These are phyloP conservation scores for Salvia sclarea DNA, from an alignment of 305 asterid genomes.

Conservation along the genomic window DNA sequence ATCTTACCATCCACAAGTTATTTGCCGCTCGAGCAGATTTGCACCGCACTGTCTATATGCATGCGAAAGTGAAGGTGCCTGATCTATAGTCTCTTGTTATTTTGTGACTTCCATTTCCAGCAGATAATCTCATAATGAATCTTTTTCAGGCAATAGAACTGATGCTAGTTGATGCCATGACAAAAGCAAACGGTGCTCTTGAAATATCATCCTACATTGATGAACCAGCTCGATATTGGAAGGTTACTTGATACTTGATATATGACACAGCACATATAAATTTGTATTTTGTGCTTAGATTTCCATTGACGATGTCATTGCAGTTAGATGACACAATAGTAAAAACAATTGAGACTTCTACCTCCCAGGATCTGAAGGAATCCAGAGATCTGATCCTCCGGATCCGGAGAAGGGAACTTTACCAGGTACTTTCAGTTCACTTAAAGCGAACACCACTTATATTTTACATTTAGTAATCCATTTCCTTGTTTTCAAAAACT, in stretches of 20 bases:
- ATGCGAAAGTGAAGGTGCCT: slow-evolving; percentile 91
- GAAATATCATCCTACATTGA: slow-evolving; percentile 60
- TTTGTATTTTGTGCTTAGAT: slow-evolving; percentile 20
- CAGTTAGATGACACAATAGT: slow-evolving; percentile 89
- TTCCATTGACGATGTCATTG: slow-evolving; percentile 23
- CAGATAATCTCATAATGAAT: slow-evolving; percentile 20
- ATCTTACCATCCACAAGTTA: slow-evolving; percentile 87
- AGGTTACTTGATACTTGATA: slow-evolving; percentile 49
- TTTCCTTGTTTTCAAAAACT: slow-evolving; percentile 15
- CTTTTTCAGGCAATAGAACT: slow-evolving; percentile 74
- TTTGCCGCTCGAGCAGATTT: slow-evolving; percentile 89
- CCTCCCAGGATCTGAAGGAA: slow-evolving; percentile 67
- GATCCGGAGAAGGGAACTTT: slow-evolving; percentile 79
- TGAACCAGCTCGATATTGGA: slow-evolving; percentile 80
- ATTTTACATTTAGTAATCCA: background rate
- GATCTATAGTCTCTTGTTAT: slow-evolving; percentile 11
- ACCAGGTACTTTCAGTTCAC: slow-evolving; percentile 59
- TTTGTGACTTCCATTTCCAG: slow-evolving; percentile 18
- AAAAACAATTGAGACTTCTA: slow-evolving; percentile 73
- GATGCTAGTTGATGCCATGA: slow-evolving; percentile 84
- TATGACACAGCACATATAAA: background rate
- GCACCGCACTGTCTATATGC: slow-evolving; percentile 84
- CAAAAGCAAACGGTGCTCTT: slow-evolving; percentile 68
- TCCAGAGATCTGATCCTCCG: slow-evolving; percentile 82
- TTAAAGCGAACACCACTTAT: slow-evolving; percentile 1